These are phyloP conservation scores for Cladosporium halotolerans DNA, from an alignment of 2,329 filamentous ascomycete genomes.

Conservation along the genomic window DNA sequence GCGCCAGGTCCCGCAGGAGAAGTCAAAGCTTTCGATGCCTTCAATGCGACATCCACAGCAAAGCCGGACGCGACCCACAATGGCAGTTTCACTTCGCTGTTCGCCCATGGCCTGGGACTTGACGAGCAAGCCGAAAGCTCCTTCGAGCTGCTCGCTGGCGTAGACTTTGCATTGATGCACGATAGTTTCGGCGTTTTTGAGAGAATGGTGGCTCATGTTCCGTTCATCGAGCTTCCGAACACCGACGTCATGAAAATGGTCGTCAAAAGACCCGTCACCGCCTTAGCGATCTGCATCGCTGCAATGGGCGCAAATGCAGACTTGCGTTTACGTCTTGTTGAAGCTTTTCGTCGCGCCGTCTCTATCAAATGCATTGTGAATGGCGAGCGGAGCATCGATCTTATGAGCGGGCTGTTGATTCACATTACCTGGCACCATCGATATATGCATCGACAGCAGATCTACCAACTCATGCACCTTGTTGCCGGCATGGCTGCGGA, in stretches of 20 bases:
- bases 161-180: constrained; percentile 23
- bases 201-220: constrained; percentile 19
- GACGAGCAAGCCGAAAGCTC: constrained; percentile 9
- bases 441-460: constrained; percentile 18
- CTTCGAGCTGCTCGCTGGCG: constrained; percentile 18
- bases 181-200: constrained; percentile 20
- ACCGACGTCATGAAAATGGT: constrained; percentile 18
- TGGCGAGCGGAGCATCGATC: constrained; percentile 21
- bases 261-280: constrained; percentile 18
- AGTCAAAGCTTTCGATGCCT: neutral
- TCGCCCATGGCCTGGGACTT: constrained; percentile 17
- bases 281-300: constrained; percentile 23
- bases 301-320: constrained; percentile 17
- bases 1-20: neutral
- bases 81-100: constrained; percentile 20
- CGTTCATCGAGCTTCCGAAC: constrained; percentile 20
- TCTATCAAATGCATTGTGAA: constrained; percentile 21
- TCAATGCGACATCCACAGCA: constrained; percentile 2
- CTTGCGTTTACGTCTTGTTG: constrained; percentile 17
- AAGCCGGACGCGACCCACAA: constrained; percentile 20
- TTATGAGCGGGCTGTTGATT: constrained; percentile 22
- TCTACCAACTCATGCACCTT: constrained; percentile 22
- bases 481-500: constrained; percentile 24
- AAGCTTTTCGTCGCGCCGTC: constrained; percentile 22
- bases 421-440: constrained; percentile 24